Percentiles rank a stretch among this genome's conserved stretches.
phyloP scores from a whole-genome alignment of 1,139 yeast genomes.

The Candida smagusa region DNA sequence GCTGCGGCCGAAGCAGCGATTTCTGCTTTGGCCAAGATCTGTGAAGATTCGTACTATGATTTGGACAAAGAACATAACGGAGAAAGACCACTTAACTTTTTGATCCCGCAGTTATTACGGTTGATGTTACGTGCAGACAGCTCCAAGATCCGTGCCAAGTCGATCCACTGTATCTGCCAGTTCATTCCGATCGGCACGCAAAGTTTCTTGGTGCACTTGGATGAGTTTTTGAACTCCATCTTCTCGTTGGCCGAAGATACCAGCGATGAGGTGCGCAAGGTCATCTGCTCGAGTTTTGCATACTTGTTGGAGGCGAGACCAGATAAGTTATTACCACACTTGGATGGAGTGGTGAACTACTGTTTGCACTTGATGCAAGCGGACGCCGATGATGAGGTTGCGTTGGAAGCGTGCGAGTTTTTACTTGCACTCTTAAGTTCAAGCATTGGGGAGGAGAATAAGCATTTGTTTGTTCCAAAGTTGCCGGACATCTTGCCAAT shows the following conservation, averaged over 20 bases:
- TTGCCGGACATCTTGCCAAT: constrained; percentile 68
- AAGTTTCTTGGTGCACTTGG: constrained; percentile 61
- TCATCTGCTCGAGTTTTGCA: constrained; percentile 79
- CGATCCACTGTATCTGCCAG: constrained; percentile 74
- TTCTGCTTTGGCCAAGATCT: constrained; percentile 77
- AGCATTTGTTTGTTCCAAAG: constrained; percentile 50
- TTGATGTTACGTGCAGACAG: constrained; percentile 38
- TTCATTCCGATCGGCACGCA: constrained; percentile 69
- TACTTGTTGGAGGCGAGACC: constrained; percentile 73
- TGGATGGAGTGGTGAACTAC: constrained; percentile 81
- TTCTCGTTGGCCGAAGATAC: constrained; percentile 64
- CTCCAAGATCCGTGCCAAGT: constrained; percentile 55
- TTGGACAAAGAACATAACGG: constrained; percentile 65
- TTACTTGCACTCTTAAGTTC: constrained; percentile 69
- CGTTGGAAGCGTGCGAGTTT: constrained; percentile 92
- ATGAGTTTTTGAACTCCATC: constrained; percentile 58
- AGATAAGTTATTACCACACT: constrained; percentile 74
- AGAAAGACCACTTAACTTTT: constrained; percentile 61
- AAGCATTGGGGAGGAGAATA: constrained; percentile 45
- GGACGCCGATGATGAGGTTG: constrained; percentile 66
- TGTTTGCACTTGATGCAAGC: constrained; percentile 72
- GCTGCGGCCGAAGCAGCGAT: constrained; percentile 63
- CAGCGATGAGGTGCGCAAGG: constrained; percentile 60
- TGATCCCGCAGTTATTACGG: constrained; percentile 63
- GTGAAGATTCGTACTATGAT: constrained; percentile 71